Evolutionary conservation across 441 rosid genomes (phyloP).

Genomic region (Flueggea neowawraea): DNA sequence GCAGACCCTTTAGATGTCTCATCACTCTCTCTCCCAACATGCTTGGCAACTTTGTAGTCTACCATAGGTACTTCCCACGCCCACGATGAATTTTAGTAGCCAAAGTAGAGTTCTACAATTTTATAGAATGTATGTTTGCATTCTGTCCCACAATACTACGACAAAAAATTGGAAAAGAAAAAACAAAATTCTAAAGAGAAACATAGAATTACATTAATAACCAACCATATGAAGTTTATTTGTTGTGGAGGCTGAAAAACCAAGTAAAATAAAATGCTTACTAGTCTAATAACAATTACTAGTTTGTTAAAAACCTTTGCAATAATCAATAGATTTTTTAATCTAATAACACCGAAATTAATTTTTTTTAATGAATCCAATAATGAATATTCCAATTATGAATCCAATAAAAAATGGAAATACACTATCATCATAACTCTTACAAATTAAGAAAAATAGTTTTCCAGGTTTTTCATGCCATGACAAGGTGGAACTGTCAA

Average conservation of each 20-base stretch:
- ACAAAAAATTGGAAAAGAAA: too few relatives aligned
- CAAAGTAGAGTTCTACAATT: constrained; percentile 63
- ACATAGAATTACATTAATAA: constrained; percentile 8
- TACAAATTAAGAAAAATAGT: too few relatives aligned
- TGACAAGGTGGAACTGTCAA: too few relatives aligned
- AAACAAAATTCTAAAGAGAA: neutral
- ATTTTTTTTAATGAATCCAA: too few relatives aligned
- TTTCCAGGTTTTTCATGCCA: too few relatives aligned
- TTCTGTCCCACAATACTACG: too few relatives aligned
- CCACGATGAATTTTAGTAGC: constrained; percentile 67
- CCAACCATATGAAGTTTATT: constrained; percentile 54
- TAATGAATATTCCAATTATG: too few relatives aligned
- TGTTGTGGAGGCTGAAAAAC: constrained; percentile 80
- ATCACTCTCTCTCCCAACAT: constrained; percentile 37
- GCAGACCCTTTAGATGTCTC: constrained; percentile 22
- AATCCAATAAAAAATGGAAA: too few relatives aligned
- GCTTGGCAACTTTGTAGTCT: constrained; percentile 82
- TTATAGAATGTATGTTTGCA: constrained; percentile 6
- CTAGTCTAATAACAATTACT: neutral
- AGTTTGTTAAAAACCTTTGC: too few relatives aligned
- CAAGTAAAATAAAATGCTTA: constrained; percentile 12
- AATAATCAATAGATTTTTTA: too few relatives aligned
- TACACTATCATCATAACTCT: too few relatives aligned
- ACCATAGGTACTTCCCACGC: constrained; percentile 91
- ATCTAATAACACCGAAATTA: too few relatives aligned